Conservation (phyloP, 441 rosid species). For the Euphorbia schlechtendalii region DNA sequence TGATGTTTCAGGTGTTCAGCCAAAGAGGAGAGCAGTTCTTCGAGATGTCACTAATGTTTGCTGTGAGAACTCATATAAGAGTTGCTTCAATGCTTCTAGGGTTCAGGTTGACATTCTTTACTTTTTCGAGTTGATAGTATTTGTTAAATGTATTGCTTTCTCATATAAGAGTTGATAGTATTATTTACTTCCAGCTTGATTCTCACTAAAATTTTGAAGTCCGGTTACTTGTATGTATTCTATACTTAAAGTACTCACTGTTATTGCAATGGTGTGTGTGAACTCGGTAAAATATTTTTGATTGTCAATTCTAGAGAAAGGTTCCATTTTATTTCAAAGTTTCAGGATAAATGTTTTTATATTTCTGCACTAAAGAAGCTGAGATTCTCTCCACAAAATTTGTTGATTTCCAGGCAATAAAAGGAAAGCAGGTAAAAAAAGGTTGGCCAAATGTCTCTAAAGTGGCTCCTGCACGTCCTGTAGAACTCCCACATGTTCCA, state of each 20-base stretch:
- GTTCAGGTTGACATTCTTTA: slow-evolving; percentile 41
- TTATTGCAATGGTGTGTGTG: no score
- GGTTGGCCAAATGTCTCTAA: slow-evolving; percentile 27
- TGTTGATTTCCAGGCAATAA: slow-evolving; percentile 33
- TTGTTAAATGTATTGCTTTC: not conserved
- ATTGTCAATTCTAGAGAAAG: not conserved
- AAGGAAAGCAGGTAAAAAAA: slow-evolving; percentile 30
- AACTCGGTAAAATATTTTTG: no score
- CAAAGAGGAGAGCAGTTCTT: slow-evolving; percentile 60
- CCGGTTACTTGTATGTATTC: no score
- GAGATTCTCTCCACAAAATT: slow-evolving; percentile 5
- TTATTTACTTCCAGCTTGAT: slow-evolving; percentile 1
- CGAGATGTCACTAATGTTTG: slow-evolving; percentile 67
- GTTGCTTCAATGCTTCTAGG: slow-evolving; percentile 43
- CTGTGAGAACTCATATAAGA: slow-evolving; percentile 35
- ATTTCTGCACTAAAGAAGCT: slow-evolving; percentile 7
- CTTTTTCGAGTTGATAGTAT: slow-evolving; percentile 3
- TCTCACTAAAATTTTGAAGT: not conserved
- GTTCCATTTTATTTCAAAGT: no score
- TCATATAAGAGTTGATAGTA: no score
- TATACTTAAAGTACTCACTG: no score
- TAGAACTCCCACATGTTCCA: slow-evolving; percentile 21
- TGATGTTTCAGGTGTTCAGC: slow-evolving; percentile 23
- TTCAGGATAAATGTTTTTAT: no score
- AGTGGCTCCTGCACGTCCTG: slow-evolving; percentile 30